These are phyloP conservation scores for Mycena chlorophos DNA, from an alignment of 768 basidiomycete genomes.

Conservation along the genomic window DNA sequence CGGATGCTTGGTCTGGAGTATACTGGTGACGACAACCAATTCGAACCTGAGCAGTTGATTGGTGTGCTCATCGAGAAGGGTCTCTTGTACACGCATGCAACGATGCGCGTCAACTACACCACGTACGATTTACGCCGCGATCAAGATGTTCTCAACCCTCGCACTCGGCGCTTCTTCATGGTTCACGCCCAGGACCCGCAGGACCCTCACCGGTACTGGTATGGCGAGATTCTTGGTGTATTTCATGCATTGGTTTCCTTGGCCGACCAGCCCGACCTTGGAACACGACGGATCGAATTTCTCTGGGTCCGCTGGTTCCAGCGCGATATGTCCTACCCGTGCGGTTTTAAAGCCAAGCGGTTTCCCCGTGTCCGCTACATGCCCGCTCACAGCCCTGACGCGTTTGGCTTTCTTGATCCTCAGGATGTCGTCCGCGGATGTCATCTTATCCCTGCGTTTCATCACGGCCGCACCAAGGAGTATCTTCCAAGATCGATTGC, in stretches of 20 bases:
- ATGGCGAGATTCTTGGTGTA: background rate
- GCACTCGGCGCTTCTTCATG: background rate
- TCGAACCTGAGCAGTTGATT: background rate
- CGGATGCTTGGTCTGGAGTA: background rate
- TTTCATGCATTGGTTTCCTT: background rate
- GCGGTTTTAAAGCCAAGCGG: background rate
- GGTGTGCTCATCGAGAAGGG: slow-evolving; percentile 15
- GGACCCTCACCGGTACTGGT: background rate
- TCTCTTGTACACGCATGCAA: slow-evolving; percentile 29
- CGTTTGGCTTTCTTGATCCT: background rate
- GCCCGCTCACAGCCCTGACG: background rate
- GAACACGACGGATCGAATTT: background rate
- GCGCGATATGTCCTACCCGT: background rate
- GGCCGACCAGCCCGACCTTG: background rate
- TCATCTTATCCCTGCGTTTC: background rate
- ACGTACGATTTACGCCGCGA: background rate
- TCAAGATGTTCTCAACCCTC: background rate
- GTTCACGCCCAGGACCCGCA: background rate
- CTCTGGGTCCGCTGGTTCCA: background rate
- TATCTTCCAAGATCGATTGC: background rate
- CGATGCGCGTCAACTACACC: slow-evolving; percentile 38
- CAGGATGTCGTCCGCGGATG: background rate
- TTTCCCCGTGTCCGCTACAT: background rate
- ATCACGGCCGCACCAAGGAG: background rate
- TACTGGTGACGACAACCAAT: background rate